Evolutionary conservation across 148 eudicot genomes (phyloP).

Genomic region (Nyssa sinensis): DNA sequence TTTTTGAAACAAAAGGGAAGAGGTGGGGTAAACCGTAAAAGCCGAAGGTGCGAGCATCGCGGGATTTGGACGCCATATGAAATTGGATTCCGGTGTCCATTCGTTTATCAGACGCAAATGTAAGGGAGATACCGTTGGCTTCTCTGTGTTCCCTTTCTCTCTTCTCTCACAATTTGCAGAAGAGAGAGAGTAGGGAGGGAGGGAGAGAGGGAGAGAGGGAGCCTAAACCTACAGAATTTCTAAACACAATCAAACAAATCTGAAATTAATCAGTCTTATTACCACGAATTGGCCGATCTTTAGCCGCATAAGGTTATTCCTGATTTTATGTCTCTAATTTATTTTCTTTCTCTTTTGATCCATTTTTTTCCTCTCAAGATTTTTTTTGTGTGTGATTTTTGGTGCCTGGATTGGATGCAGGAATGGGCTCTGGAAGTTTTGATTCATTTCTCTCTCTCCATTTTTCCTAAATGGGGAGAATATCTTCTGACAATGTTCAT

Average conservation of each 20-base stretch:
- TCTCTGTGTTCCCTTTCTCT: background rate
- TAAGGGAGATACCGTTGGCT: conserved; percentile 14
- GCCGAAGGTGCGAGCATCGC: too few relatives aligned
- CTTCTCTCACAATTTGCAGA: background rate
- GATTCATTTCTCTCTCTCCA: conserved; percentile 1
- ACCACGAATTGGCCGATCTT: too few relatives aligned
- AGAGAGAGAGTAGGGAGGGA: background rate
- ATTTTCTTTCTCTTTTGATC: background rate
- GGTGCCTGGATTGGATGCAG: conserved; percentile 17
- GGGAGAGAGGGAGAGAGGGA: background rate
- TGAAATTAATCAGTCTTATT: background rate
- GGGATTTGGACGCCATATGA: conserved; percentile 16
- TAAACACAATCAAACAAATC: background rate
- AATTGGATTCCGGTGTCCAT: conserved; percentile 2
- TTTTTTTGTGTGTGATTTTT: background rate
- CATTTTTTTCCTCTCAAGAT: too few relatives aligned
- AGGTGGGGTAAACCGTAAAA: too few relatives aligned
- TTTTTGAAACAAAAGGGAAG: too few relatives aligned
- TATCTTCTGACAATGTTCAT: conserved; percentile 56
- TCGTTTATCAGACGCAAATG: conserved; percentile 4
- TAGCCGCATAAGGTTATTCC: background rate
- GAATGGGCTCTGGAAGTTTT: conserved; percentile 11
- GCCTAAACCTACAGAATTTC: background rate
- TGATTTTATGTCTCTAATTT: background rate
- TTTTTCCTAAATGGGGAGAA: conserved; percentile 45